These are phyloP conservation scores for Aspergillus pseudoviridinutans DNA, from an alignment of 2,329 filamentous ascomycete genomes.

Conservation along the genomic window DNA sequence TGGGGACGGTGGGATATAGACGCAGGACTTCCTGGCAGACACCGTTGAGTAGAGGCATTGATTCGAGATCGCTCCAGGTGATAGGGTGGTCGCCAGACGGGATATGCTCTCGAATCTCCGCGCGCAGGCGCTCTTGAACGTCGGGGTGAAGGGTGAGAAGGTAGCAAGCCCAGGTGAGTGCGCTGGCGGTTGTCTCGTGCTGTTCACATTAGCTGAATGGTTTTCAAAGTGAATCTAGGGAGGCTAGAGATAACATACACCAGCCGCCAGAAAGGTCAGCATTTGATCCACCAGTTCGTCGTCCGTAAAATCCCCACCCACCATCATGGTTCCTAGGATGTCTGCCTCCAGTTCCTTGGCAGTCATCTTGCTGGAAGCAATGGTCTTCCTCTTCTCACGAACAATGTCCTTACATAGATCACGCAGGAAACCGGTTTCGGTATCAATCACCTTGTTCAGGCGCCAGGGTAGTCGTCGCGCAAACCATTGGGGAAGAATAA, in stretches of 20 bases:
- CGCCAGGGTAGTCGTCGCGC: conserved; percentile 43
- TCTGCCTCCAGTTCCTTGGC: conserved; percentile 34
- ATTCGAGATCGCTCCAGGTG: conserved; percentile 52
- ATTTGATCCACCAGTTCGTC: conserved; percentile 40
- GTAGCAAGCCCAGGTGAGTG: conserved; percentile 53
- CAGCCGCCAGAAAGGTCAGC: conserved; percentile 41
- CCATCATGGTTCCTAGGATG: conserved; percentile 37
- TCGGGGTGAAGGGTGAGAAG: conserved; percentile 49
- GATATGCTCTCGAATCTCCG: conserved; percentile 48
- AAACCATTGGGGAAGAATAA: conserved; percentile 51
- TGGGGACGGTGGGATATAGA: conserved; percentile 39
- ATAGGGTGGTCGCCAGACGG: conserved; percentile 33
- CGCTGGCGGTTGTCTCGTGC: conserved; percentile 55
- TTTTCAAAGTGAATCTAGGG: no score
- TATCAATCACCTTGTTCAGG: conserved; percentile 27
- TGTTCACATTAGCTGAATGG: conserved; percentile 13
- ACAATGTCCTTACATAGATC: conserved; percentile 33
- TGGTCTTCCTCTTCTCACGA: conserved; percentile 27
- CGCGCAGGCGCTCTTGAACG: conserved; percentile 46
- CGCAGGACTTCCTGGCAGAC: conserved; percentile 70
- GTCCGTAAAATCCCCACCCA: conserved; percentile 36
- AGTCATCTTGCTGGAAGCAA: conserved; percentile 33
- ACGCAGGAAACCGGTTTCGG: conserved; percentile 30
- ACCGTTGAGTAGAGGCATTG: conserved; percentile 71
- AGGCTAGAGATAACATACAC: conserved; percentile 17